phyloP scores from a whole-genome alignment of 116 monocot species.

The Trichopus zeylanicus region DNA sequence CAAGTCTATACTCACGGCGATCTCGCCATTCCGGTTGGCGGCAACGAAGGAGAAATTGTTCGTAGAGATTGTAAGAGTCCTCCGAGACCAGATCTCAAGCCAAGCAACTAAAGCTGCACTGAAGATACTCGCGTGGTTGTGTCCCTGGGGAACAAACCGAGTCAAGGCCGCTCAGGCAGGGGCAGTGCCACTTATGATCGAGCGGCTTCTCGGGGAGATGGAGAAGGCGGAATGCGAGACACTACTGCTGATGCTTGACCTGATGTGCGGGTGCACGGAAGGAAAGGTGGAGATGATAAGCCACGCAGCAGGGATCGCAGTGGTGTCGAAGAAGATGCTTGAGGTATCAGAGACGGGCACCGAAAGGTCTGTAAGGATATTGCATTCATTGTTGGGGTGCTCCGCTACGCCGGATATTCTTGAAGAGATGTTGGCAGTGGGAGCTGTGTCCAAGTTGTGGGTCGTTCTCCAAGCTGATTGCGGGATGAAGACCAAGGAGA shows the following conservation, averaged over 20 bases:
- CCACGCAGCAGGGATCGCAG: constrained; percentile 45
- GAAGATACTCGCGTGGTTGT: constrained; percentile 12
- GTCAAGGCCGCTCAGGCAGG: constrained; percentile 30
- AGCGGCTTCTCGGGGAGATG: constrained; percentile 27
- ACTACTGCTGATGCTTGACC: constrained; percentile 37
- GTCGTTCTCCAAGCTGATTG: constrained; percentile 20
- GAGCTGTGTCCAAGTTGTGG: constrained; percentile 42
- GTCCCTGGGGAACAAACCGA: constrained; percentile 38
- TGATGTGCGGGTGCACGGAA: constrained; percentile 54
- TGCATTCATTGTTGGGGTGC: constrained; percentile 17
- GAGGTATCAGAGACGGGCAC: constrained; percentile 24
- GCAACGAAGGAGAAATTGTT: constrained; percentile 13
- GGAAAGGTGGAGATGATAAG: constrained; percentile 34
- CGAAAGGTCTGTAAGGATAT: constrained; percentile 32
- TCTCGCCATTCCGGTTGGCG: constrained; percentile 9
- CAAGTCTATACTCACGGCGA: constrained; percentile 10
- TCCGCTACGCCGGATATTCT: constrained; percentile 25
- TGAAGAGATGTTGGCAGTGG: constrained; percentile 42
- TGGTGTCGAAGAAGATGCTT: constrained; percentile 30
- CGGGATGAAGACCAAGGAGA: constrained; percentile 23
- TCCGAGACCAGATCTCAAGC: constrained; percentile 30
- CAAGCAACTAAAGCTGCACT: constrained; percentile 37
- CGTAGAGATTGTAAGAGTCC: constrained; percentile 27
- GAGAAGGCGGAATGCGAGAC: constrained; percentile 32
- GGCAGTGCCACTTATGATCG: constrained; percentile 39